These are phyloP conservation scores for Psilocybe cyanescens DNA, from an alignment of 768 basidiomycete genomes.

Conservation along the genomic window DNA sequence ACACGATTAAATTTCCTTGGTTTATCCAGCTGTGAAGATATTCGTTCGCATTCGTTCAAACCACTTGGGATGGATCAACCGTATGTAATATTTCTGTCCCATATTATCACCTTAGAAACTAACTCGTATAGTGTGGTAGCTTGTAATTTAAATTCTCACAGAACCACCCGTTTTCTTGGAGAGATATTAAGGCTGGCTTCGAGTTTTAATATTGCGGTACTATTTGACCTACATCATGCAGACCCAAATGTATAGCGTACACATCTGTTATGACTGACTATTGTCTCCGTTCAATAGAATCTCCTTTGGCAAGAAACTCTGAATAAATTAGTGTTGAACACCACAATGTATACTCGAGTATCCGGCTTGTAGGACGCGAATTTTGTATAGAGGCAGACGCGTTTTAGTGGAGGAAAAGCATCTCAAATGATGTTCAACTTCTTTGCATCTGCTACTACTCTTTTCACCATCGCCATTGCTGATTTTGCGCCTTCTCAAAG, in stretches of 20 bases:
- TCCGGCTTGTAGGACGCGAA: not conserved
- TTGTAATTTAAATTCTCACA: not conserved
- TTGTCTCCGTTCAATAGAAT: not conserved
- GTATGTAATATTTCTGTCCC: too few species aligned
- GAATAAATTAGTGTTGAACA: not conserved
- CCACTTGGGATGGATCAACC: too few species aligned
- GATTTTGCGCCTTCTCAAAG: constrained; percentile 8
- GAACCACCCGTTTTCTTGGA: not conserved
- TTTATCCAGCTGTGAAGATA: not conserved
- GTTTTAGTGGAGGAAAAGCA: not conserved
- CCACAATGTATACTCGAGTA: not conserved
- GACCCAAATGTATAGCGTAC: not conserved
- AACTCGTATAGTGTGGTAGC: not conserved
- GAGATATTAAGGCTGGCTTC: not conserved
- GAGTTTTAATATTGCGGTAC: not conserved
- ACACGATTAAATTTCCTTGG: not conserved
- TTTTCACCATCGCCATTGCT: constrained; percentile 5
- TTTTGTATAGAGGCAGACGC: not conserved
- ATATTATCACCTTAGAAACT: not conserved
- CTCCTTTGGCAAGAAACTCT: too few species aligned
- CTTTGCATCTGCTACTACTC: constrained; percentile 12
- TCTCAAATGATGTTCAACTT: constrained; percentile 9
- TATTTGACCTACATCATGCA: not conserved
- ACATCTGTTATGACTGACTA: not conserved
- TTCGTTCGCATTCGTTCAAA: not conserved